These are phyloP conservation scores for Inga oerstediana DNA, from an alignment of 306 rosid genomes.

Conservation along the genomic window DNA sequence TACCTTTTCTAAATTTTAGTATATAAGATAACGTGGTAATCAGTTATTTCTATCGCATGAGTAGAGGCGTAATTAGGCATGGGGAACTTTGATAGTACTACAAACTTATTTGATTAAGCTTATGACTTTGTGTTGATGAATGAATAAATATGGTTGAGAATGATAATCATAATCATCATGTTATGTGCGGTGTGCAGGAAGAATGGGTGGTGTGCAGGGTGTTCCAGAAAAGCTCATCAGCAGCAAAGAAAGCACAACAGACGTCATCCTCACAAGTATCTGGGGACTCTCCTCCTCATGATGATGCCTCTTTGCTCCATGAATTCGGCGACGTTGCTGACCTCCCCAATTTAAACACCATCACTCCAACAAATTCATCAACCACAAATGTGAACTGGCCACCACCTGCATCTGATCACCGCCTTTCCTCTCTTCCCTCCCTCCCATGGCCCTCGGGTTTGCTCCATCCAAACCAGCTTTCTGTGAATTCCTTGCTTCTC, in stretches of 20 bases:
- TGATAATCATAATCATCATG: not conserved
- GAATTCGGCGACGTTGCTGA: slow-evolving; percentile 60
- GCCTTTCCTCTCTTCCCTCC: slow-evolving; percentile 41
- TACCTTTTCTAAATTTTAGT: too few relatives aligned
- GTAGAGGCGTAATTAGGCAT: not conserved
- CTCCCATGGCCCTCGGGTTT: slow-evolving; percentile 60
- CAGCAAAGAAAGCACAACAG: slow-evolving; percentile 57
- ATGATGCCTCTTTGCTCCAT: slow-evolving; percentile 51
- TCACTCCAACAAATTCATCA: slow-evolving; percentile 46
- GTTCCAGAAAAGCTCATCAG: slow-evolving; percentile 52
- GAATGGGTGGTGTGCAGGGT: slow-evolving; percentile 87
- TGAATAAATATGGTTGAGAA: not conserved
- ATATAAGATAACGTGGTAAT: too few relatives aligned
- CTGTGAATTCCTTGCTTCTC: slow-evolving; percentile 71
- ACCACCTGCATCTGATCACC: slow-evolving; percentile 27
- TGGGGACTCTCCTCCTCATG: slow-evolving; percentile 54
- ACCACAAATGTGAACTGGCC: slow-evolving; percentile 43
- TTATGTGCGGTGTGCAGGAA: slow-evolving; percentile 50
- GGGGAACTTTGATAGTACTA: not conserved
- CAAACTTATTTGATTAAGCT: not conserved
- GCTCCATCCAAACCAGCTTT: slow-evolving; percentile 46
- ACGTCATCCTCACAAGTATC: slow-evolving; percentile 52
- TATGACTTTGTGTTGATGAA: not conserved
- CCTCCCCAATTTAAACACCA: slow-evolving; percentile 45
- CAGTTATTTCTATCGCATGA: not conserved